A percentile compares a stretch with the other conserved stretches of the same genome.
Evolutionary conservation across 306 rosid species (phyloP).

Genomic region (Glycine tomentella): DNA sequence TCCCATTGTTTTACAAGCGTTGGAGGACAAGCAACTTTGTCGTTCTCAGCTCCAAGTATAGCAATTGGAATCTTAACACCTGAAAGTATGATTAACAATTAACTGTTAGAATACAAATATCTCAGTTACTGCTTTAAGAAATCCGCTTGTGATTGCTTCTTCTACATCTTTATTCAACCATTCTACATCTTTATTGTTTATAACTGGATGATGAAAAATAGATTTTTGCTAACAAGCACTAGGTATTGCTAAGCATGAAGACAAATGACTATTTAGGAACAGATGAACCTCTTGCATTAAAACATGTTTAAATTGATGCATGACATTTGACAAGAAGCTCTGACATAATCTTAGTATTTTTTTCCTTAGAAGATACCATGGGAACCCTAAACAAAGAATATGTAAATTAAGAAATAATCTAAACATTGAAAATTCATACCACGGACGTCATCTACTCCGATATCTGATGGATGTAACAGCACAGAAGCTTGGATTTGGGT

Average conservation of each 20-base stretch:
- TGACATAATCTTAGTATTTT: too few species aligned
- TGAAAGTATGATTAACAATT: constrained; percentile 44
- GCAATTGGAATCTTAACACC: constrained; percentile 61
- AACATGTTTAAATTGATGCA: too few species aligned
- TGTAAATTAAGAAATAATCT: constrained; percentile 27
- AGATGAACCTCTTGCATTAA: too few species aligned
- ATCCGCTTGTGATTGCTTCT: too few species aligned
- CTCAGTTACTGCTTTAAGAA: not conserved
- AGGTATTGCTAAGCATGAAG: too few species aligned
- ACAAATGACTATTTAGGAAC: too few species aligned
- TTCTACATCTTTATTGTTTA: too few species aligned
- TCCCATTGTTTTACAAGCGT: constrained; percentile 59
- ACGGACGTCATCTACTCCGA: constrained; percentile 60
- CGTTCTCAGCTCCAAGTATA: constrained; percentile 68
- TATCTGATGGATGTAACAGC: constrained; percentile 67
- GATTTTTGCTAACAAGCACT: too few species aligned
- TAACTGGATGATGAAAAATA: too few species aligned
- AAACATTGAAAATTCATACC: constrained; percentile 51
- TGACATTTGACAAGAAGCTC: too few species aligned
- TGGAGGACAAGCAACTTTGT: constrained; percentile 51
- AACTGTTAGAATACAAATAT: not conserved
- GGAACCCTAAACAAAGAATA: not conserved
- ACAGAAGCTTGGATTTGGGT: constrained; percentile 58
- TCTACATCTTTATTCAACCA: too few species aligned
- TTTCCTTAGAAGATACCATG: not conserved